Evolutionary conservation across 495 filamentous ascomycete genomes (phyloP).

Genomic region (Trichocladium uniseriatum): DNA sequence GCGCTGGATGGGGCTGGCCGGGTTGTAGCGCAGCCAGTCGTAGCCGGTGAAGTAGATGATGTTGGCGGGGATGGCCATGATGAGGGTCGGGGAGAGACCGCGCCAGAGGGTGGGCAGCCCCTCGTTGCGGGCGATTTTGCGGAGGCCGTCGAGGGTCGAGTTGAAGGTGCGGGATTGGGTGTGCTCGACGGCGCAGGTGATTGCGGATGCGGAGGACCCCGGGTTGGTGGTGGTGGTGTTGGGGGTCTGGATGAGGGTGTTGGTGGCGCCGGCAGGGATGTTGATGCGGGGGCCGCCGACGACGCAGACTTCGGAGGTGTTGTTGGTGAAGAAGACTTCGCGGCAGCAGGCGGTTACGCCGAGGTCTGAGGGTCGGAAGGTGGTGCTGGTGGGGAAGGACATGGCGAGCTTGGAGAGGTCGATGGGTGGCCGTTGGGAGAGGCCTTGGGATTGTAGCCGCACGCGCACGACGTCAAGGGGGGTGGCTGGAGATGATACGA

Average conservation of each 20-base stretch:
- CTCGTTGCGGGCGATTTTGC: conserved; percentile 95
- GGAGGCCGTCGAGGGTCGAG: conserved; percentile 83
- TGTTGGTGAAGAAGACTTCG: conserved; percentile 93
- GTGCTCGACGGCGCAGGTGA: conserved; percentile 83
- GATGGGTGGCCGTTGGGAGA: conserved; percentile 33
- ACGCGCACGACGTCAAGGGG: conserved; percentile 96
- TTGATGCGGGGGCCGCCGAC: conserved; percentile 35
- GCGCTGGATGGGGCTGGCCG: conserved; percentile 50
- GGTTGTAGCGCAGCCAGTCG: conserved; percentile 75
- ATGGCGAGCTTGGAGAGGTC: conserved; percentile 35
- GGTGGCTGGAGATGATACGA: conserved; percentile 56
- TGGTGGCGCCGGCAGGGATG: too few relatives aligned
- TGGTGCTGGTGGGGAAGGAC: conserved; percentile 30
- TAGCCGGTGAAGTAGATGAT: conserved; percentile 99
- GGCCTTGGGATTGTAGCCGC: conserved; percentile 73
- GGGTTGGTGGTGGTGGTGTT: conserved; percentile 14
- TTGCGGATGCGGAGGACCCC: conserved; percentile 20
- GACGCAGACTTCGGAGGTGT: conserved; percentile 74
- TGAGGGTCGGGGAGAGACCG: conserved; percentile 80
- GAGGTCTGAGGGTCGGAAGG: conserved; percentile 64
- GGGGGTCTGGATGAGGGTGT: background rate
- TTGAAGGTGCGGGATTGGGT: conserved; percentile 72
- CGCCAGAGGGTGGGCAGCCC: conserved; percentile 83
- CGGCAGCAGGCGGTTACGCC: conserved; percentile 93
- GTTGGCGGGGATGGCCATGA: conserved; percentile 91